Evolutionary conservation across 495 filamentous ascomycete genomes (phyloP), one percentile per base, ranked within the genome.

Genomic region (Lasiosphaeria ovina): DNA sequence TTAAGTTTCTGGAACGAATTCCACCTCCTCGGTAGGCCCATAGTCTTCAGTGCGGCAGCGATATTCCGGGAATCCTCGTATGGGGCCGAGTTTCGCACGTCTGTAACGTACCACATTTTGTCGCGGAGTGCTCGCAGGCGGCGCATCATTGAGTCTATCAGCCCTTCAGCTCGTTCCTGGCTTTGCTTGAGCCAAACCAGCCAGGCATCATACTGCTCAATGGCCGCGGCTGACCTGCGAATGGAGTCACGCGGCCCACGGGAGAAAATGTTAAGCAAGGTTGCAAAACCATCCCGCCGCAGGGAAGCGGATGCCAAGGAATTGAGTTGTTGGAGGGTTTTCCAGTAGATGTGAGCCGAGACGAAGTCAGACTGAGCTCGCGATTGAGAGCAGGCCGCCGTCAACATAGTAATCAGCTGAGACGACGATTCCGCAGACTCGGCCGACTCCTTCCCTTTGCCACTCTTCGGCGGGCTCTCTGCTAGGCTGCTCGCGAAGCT

Each of bases 21-120:
- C 73, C 77, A 80, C 63, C 76, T 75, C 31, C 81, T 76, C 40
- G 83, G 83, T 65, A 77, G 75, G n/a, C 84, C 87, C 94, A 98
- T 98, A n/a, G 87, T 89, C 71, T 93, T 94, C 50, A 98, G 75
- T 35, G 94, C 94, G 58, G 87, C 80, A 10, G 92, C 90, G 10
- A 98, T 87, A 69, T 93, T 88, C 60, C 87, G 87, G 31, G 92
- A 92, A 70, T 95, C 89, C 60, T 96, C 93, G 67, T 97, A 98
- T 3, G 85, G 82, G 47, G 85, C 90, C 16, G 93, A 97, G 67
- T 96, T 93, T 57, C 89, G 87, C 48, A 98, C 94, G 72, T 98
- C 94, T 6, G 93, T 96, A 64, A 94, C 90, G 72, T 96, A 98
- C 94, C 94, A 98, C 91, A 97, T 96, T 79, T 98, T 98, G 72